phyloP scores from a whole-genome alignment of 257 asterid species.

The Solanum clarkiae region DNA sequence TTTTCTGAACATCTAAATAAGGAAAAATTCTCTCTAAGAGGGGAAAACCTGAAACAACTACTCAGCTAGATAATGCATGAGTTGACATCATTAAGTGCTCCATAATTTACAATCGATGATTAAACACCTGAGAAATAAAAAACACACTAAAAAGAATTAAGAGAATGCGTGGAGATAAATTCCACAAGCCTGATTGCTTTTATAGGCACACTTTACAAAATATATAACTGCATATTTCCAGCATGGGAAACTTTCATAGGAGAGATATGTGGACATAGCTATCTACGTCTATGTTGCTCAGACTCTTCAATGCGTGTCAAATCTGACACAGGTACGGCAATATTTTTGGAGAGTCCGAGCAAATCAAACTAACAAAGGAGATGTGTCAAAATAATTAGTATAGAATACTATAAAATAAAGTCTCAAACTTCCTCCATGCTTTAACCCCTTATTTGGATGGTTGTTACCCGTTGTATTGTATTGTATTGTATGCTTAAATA shows the following conservation, averaged over 20 bases:
- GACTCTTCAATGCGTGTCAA: not conserved
- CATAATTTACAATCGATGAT: not conserved
- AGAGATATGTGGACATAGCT: not conserved
- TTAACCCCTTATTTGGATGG: no score
- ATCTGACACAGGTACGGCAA: no score
- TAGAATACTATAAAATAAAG: no score
- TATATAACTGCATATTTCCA: not conserved
- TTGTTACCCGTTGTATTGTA: no score
- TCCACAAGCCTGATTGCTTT: not conserved
- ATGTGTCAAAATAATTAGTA: no score
- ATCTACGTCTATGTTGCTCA: not conserved
- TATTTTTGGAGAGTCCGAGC: not conserved
- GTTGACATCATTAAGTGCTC: not conserved
- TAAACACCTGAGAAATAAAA: not conserved
- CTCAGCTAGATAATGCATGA: not conserved
- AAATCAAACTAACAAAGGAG: no score
- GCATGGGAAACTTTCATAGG: not conserved
- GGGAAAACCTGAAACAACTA: not conserved
- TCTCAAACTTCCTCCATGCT: no score
- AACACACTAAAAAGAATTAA: not conserved
- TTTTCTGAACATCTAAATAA: not conserved
- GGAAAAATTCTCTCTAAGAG: not conserved
- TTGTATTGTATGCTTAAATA: no score
- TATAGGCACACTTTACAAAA: not conserved
- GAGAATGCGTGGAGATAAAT: not conserved